Conservation (phyloP, 345 rosid species). For the Populus deltoides region DNA sequence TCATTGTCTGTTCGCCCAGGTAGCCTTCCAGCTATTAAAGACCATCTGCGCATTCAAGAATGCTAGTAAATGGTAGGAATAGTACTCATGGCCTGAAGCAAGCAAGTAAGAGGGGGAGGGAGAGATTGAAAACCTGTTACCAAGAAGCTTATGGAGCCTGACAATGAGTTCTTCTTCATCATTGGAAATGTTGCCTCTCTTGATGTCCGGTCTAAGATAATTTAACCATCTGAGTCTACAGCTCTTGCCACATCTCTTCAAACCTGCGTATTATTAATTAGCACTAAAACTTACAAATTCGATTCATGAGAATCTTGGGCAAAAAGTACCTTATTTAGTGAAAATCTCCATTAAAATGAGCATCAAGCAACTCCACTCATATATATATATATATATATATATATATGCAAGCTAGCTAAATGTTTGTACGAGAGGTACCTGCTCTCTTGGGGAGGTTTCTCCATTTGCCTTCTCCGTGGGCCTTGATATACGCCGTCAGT, state of each 20-base stretch:
- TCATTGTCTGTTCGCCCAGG: conserved; percentile 74
- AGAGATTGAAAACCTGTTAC: conserved; percentile 42
- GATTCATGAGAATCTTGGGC: not conserved
- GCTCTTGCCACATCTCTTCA: conserved; percentile 63
- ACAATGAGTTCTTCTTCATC: conserved; percentile 60
- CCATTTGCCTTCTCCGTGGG: conserved; percentile 67
- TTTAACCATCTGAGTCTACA: conserved; percentile 62
- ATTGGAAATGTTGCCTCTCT: conserved; percentile 49
- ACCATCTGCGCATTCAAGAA: conserved; percentile 40
- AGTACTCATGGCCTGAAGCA: not conserved
- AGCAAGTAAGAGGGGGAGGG: too few relatives aligned
- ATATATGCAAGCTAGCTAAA: too few relatives aligned
- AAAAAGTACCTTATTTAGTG: too few relatives aligned
- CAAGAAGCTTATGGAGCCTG: conserved; percentile 60
- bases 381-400: too few relatives aligned
- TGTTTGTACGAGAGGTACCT: conserved; percentile 24
- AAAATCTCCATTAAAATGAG: not conserved
- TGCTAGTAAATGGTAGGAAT: not conserved
- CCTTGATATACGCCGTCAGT: conserved; percentile 42
- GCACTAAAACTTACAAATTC: not conserved
- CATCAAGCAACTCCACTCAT: not conserved
- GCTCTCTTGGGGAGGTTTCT: conserved; percentile 58
- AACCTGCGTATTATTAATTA: conserved; percentile 23
- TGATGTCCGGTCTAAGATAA: conserved; percentile 57
- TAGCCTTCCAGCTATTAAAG: conserved; percentile 60